These are phyloP conservation scores for Hsuehochloa calcarea DNA, from an alignment of 176 grass and related monocot genomes.

Conservation along the genomic window DNA sequence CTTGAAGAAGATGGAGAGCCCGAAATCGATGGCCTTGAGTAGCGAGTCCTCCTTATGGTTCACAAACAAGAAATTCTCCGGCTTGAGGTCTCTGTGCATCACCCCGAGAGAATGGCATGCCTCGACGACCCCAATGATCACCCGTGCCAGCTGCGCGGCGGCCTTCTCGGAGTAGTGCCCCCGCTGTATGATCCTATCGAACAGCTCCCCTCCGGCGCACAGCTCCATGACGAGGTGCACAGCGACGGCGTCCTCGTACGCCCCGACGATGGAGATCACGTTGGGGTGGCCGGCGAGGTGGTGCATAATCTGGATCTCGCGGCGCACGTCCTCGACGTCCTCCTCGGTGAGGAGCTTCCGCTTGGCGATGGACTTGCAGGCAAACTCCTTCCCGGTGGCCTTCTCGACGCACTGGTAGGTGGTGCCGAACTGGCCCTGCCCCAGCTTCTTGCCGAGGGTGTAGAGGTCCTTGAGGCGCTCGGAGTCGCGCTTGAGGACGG, in stretches of 20 bases:
- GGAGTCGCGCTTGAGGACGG: constrained; percentile 55
- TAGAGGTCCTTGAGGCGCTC: constrained; percentile 64
- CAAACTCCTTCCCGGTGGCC: constrained; percentile 56
- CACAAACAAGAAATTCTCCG: constrained; percentile 62
- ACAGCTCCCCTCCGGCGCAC: constrained; percentile 83
- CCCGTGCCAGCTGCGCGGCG: constrained; percentile 44
- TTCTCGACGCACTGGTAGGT: constrained; percentile 65
- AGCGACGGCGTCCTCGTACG: constrained; percentile 67
- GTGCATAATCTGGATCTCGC: constrained; percentile 99
- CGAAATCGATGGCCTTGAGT: constrained; percentile 60
- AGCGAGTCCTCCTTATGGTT: constrained; percentile 50
- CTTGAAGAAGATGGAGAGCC: constrained; percentile 71
- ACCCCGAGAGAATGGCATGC: constrained; percentile 60
- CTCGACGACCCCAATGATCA: constrained; percentile 55
- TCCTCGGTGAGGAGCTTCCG: constrained; percentile 84
- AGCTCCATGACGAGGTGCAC: constrained; percentile 98
- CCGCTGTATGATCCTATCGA: constrained; percentile 65
- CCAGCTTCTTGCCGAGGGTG: constrained; percentile 54
- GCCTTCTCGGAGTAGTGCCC: constrained; percentile 70
- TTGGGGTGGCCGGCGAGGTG: constrained; percentile 82
- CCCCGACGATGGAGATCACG: constrained; percentile 51
- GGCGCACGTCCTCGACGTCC: constrained; percentile 95
- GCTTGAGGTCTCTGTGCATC: constrained; percentile 68
- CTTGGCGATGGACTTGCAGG: constrained; percentile 94
- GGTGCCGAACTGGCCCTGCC: constrained; percentile 71